Percentiles rank a stretch among this genome's conserved stretches.
These are phyloP conservation scores for Pseudohalonectria lignicola DNA, from an alignment of 2,329 filamentous ascomycete genomes.

Conservation along the genomic window DNA sequence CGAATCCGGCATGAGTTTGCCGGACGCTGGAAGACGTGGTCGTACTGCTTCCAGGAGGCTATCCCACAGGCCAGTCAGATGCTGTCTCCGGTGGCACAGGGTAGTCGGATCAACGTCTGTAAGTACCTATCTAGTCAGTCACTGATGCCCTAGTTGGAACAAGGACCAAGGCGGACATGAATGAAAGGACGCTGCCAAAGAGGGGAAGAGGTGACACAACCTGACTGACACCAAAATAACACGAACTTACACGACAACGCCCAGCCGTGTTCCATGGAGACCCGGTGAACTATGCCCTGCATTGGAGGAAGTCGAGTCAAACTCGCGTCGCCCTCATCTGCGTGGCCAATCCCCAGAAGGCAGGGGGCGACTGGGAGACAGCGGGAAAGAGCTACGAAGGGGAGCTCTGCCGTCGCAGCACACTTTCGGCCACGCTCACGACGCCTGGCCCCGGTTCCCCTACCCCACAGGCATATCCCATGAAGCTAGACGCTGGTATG, in stretches of 20 bases:
- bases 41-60: constrained; percentile 44
- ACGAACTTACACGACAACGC: no score
- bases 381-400: constrained; percentile 56
- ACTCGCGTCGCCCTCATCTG: constrained; percentile 54
- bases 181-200: no score
- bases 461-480: constrained; percentile 51
- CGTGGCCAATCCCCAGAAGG: constrained; percentile 63
- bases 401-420: constrained; percentile 63
- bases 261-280: constrained; percentile 45
- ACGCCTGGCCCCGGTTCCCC: constrained; percentile 43
- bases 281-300: constrained; percentile 48
- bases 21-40: constrained; percentile 43
- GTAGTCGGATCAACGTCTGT: no score
- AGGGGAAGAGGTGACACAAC: no score
- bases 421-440: constrained; percentile 56
- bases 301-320: constrained; percentile 31
- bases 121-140: no score
- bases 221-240: no score
- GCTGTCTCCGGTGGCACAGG: no score
- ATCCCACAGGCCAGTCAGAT: constrained; percentile 32
- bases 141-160: no score
- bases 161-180: no score
- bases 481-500: constrained; percentile 58
- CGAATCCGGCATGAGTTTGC: constrained; percentile 46
- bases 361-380: constrained; percentile 70